phyloP scores from a whole-genome alignment of 345 rosid genomes.

The Nephelium lappaceum region DNA sequence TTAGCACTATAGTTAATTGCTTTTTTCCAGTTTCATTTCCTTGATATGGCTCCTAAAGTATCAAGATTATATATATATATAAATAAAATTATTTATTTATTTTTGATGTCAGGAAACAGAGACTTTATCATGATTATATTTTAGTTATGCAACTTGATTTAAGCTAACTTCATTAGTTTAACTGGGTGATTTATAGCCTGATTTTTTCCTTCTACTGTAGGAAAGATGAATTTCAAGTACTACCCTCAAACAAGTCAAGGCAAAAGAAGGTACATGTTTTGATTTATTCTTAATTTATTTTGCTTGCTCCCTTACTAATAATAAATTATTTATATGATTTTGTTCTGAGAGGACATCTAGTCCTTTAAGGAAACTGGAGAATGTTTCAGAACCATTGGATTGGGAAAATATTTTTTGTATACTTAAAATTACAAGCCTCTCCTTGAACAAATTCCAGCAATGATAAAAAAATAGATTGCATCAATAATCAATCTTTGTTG shows the following conservation, averaged over 20 bases:
- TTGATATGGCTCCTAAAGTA: conserved; percentile 11
- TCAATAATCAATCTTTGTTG: conserved; percentile 8
- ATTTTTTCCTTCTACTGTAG: conserved; percentile 31
- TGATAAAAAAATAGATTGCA: background rate
- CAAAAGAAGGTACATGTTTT: conserved; percentile 45
- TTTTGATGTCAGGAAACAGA: no score
- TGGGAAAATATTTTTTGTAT: background rate
- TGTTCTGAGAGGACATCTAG: background rate
- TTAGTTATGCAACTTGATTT: background rate
- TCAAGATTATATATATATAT: background rate
- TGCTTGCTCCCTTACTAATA: background rate
- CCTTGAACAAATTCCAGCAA: background rate
- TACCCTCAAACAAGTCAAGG: conserved; percentile 35
- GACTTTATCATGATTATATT: background rate
- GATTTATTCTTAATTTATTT: background rate
- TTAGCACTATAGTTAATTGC: background rate
- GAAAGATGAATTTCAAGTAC: conserved; percentile 36
- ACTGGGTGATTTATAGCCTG: background rate
- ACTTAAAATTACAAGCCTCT: background rate
- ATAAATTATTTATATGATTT: background rate
- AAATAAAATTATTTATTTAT: no score
- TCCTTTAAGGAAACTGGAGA: background rate
- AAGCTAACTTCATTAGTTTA: conserved; percentile 8
- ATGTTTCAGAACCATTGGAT: background rate
- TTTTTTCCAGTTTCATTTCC: conserved; percentile 7